Evolutionary conservation across 164 flowering plant genomes (phyloP).

Genomic region (Echeveria elegans): DNA sequence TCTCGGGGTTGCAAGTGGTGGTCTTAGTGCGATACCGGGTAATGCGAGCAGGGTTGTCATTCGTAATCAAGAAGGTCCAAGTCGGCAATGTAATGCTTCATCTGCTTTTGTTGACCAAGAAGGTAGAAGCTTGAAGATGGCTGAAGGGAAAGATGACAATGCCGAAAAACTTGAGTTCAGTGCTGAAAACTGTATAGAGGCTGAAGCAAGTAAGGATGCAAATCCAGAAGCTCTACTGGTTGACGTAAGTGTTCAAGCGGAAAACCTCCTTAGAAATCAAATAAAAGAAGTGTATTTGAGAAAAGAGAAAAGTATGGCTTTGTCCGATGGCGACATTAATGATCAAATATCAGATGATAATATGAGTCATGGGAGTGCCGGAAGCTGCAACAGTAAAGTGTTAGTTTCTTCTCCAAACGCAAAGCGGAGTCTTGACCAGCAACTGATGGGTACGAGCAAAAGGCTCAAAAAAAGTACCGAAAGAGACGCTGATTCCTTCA

Average conservation of each 20-base stretch:
- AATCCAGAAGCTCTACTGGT: constrained; percentile 17
- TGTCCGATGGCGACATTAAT: constrained; percentile 31
- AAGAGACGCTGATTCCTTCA: constrained; percentile 23
- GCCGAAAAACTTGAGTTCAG: constrained; percentile 29
- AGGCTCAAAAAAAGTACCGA: constrained; percentile 28
- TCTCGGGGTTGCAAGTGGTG: too few relatives aligned
- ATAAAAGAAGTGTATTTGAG: constrained; percentile 10
- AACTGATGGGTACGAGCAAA: constrained; percentile 30
- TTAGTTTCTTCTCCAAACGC: constrained; percentile 36
- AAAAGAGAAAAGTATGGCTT: constrained; percentile 40
- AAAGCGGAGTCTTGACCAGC: constrained; percentile 30
- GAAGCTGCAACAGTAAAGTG: constrained; percentile 65
- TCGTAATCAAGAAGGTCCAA: too few relatives aligned
- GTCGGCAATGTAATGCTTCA: too few relatives aligned
- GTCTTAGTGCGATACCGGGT: too few relatives aligned
- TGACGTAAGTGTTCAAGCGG: too few relatives aligned
- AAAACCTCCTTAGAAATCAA: constrained; percentile 22
- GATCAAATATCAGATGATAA: constrained; percentile 26
- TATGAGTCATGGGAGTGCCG: constrained; percentile 68
- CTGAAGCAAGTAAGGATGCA: constrained; percentile 16
- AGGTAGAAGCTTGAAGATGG: constrained; percentile 11
- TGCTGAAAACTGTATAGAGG: constrained; percentile 42
- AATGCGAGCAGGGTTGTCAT: too few relatives aligned
- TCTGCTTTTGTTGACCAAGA: too few relatives aligned
- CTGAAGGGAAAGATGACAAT: constrained; percentile 3